These are phyloP conservation scores for Fibroporia radiculosa DNA, from an alignment of 768 basidiomycete genomes.

Conservation along the genomic window DNA sequence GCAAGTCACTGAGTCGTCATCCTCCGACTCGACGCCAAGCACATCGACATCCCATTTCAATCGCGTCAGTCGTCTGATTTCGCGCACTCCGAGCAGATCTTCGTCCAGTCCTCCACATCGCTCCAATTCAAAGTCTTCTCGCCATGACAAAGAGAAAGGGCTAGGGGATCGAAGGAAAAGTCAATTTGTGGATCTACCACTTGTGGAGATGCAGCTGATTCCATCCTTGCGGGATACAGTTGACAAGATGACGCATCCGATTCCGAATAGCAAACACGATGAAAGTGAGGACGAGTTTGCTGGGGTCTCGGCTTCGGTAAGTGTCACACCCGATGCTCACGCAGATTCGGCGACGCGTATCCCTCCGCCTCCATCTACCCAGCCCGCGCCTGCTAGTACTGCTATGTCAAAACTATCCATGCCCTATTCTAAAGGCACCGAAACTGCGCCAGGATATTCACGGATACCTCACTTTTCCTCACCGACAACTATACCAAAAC, in stretches of 20 bases:
- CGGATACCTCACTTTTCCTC: too few relatives aligned
- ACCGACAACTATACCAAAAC: too few relatives aligned
- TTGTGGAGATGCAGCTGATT: constrained; percentile 56
- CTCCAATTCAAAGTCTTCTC: neutral
- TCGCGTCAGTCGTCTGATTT: constrained; percentile 5
- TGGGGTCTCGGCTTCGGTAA: neutral
- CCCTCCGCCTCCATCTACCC: too few relatives aligned
- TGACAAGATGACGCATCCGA: constrained; percentile 54
- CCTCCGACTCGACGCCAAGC: neutral
- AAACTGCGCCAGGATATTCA: too few relatives aligned
- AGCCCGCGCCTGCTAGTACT: too few relatives aligned
- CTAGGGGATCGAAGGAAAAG: constrained; percentile 25
- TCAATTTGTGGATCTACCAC: constrained; percentile 44
- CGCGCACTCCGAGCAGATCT: constrained; percentile 5
- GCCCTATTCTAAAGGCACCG: too few relatives aligned
- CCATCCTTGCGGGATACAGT: constrained; percentile 69
- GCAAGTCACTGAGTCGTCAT: neutral
- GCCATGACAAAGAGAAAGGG: constrained; percentile 8
- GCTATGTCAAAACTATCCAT: too few relatives aligned
- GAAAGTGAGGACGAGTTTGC: neutral
- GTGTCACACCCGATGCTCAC: too few relatives aligned
- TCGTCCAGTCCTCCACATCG: constrained; percentile 8
- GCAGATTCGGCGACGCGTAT: too few relatives aligned
- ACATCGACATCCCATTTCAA: constrained; percentile 10
- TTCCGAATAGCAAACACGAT: constrained; percentile 6